phyloP scores from a whole-genome alignment of 1,284 basidiomycete genomes.

The Moniliophthora roreri region DNA sequence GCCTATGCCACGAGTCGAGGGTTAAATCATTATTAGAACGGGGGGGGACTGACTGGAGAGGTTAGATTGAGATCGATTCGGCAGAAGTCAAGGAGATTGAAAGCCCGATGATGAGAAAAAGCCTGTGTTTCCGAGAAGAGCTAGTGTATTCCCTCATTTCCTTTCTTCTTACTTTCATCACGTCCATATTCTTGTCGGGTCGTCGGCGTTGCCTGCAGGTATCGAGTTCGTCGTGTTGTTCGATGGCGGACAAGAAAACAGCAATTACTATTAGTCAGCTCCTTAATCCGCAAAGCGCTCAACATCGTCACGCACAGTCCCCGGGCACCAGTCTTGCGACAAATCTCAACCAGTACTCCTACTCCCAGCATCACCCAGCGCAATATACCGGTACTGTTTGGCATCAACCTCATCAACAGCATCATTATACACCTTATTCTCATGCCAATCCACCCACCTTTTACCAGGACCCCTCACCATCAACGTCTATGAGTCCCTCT shows the following conservation, averaged over 20 bases:
- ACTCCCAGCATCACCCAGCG: background rate
- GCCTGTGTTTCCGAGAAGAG: background rate
- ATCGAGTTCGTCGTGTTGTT: too few species aligned
- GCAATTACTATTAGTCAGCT: constrained; percentile 43
- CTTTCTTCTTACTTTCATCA: background rate
- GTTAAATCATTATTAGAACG: too few species aligned
- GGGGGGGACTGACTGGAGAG: too few species aligned
- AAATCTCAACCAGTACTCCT: background rate
- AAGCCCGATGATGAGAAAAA: constrained; percentile 3
- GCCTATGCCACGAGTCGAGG: too few species aligned
- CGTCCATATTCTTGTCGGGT: background rate
- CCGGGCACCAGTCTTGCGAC: constrained; percentile 19
- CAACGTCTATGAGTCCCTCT: background rate
- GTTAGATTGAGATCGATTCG: background rate
- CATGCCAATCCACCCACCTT: background rate
- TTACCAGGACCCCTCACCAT: background rate
- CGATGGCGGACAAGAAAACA: constrained; percentile 31
- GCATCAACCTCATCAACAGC: background rate
- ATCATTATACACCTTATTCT: background rate
- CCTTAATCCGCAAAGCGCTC: constrained; percentile 39
- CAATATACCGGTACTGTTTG: background rate
- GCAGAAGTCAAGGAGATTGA: background rate
- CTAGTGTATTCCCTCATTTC: background rate
- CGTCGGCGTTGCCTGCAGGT: background rate
- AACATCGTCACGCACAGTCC: constrained; percentile 21